A percentile compares a stretch with the other conserved stretches of the same genome.
phyloP scores from a whole-genome alignment of 352 stramenopile genomes.

The Peronospora destructor region DNA sequence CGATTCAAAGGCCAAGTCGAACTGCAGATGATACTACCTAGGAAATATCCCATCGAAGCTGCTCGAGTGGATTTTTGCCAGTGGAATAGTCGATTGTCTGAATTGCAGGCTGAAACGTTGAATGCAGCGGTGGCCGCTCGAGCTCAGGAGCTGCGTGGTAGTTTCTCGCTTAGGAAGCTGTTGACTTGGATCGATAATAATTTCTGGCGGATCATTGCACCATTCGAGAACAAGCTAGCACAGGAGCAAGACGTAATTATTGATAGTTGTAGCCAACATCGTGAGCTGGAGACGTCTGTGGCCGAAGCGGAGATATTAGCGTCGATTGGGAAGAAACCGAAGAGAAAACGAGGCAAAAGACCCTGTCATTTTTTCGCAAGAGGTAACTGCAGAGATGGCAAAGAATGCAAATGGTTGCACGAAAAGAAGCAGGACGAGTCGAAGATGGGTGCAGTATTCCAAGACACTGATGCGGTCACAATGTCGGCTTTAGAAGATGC shows the following conservation, averaged over 20 bases:
- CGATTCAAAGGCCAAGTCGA: constrained; percentile 52
- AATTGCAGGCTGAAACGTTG: constrained; percentile 30
- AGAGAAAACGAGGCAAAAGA: constrained; percentile 21
- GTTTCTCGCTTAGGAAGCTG: constrained; percentile 54
- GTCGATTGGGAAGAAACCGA: constrained; percentile 16
- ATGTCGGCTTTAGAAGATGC: constrained; percentile 14
- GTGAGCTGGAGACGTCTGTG: neutral
- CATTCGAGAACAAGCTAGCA: constrained; percentile 13
- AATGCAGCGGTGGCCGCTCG: constrained; percentile 31
- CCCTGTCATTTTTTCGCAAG: constrained; percentile 46
- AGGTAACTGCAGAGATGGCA: constrained; percentile 47
- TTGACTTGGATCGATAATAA: constrained; percentile 85
- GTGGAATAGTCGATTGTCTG: constrained; percentile 42
- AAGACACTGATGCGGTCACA: constrained; percentile 3
- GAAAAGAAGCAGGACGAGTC: constrained; percentile 17
- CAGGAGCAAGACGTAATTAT: neutral
- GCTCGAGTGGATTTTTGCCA: constrained; percentile 44
- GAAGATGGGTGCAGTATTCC: constrained; percentile 6
- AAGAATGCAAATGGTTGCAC: constrained; percentile 48
- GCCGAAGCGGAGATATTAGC: neutral
- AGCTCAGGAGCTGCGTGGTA: constrained; percentile 38
- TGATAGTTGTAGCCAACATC: neutral
- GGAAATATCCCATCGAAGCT: constrained; percentile 40
- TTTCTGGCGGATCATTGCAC: constrained; percentile 36
- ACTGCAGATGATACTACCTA: constrained; percentile 44